Evolutionary conservation across 768 basidiomycete species (phyloP).

Genomic region (Lactarius trivialis): DNA sequence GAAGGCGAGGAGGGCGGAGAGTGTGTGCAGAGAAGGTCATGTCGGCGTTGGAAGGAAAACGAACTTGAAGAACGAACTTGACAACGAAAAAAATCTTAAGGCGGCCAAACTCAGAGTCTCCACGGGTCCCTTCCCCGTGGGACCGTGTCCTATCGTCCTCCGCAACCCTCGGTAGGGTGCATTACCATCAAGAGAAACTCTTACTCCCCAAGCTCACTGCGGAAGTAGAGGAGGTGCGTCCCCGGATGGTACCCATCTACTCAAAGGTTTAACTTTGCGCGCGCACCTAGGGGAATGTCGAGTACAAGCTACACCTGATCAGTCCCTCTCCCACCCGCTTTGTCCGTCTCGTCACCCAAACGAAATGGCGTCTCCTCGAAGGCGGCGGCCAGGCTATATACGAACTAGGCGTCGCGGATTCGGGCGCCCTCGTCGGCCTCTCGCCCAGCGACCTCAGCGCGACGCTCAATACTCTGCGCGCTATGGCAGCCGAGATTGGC

Average conservation of each 20-base stretch:
- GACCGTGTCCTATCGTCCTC: constrained; percentile 58
- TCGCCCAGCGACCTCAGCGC: constrained; percentile 64
- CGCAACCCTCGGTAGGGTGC: constrained; percentile 27
- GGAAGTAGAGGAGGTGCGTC: constrained; percentile 58
- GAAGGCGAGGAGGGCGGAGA: too few relatives aligned
- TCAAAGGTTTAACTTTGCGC: background rate
- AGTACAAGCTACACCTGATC: constrained; percentile 90
- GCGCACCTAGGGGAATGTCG: constrained; percentile 67
- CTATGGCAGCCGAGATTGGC: constrained; percentile 92
- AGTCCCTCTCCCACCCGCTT: constrained; percentile 72
- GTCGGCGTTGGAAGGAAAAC: too few relatives aligned
- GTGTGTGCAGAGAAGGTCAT: too few relatives aligned
- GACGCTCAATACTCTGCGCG: constrained; percentile 80
- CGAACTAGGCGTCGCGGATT: constrained; percentile 67
- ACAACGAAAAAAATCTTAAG: too few relatives aligned
- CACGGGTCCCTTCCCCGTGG: constrained; percentile 78
- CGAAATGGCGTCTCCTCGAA: constrained; percentile 80
- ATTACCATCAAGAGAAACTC: constrained; percentile 27
- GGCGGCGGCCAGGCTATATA: constrained; percentile 52
- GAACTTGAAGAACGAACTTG: too few relatives aligned
- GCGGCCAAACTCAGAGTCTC: constrained; percentile 78
- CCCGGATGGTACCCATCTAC: background rate
- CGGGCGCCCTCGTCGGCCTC: constrained; percentile 81
- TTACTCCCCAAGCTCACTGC: constrained; percentile 62
- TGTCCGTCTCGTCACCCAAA: constrained; percentile 82